Percentiles rank a stretch among this genome's conserved stretches.
Conservation (phyloP, 2,329 filamentous ascomycete species). For the Hypoxylon sp. region DNA sequence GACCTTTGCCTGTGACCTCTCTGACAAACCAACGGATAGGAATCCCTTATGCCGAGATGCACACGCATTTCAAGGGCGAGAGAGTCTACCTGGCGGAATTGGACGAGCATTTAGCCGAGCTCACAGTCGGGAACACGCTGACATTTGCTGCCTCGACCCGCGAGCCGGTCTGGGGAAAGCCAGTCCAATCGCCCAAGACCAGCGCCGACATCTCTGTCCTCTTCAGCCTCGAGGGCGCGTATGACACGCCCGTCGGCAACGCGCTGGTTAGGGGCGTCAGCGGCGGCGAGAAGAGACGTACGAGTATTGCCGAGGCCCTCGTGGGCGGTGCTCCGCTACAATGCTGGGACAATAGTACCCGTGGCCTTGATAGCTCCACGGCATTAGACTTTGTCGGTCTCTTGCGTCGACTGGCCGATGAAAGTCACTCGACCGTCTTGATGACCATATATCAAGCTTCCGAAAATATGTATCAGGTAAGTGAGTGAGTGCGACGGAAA, state of each 20-base stretch:
- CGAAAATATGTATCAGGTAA: constrained; percentile 70
- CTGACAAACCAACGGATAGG: too few relatives aligned
- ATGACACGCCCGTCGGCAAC: constrained; percentile 79
- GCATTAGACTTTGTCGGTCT: constrained; percentile 58
- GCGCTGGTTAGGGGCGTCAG: constrained; percentile 80
- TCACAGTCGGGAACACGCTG: too few relatives aligned
- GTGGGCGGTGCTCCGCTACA: constrained; percentile 64
- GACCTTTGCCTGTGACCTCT: too few relatives aligned
- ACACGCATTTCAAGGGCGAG: too few relatives aligned
- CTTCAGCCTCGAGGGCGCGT: constrained; percentile 59
- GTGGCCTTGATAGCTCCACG: constrained; percentile 80
- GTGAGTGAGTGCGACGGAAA: constrained; percentile 46
- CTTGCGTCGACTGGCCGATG: neutral
- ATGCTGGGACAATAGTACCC: constrained; percentile 62
- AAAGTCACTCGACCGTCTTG: constrained; percentile 23
- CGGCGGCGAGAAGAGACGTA: constrained; percentile 78
- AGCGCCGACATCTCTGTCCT: constrained; percentile 47
- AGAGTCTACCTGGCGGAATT: too few relatives aligned
- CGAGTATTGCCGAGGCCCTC: constrained; percentile 72
- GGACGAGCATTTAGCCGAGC: too few relatives aligned
- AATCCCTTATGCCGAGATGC: too few relatives aligned
- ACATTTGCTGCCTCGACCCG: too few relatives aligned
- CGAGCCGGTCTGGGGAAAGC: too few relatives aligned
- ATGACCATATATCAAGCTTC: constrained; percentile 78
- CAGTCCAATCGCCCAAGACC: neutral